phyloP scores from a whole-genome alignment of 805 yeast species.

The Lipomyces spencermartinsiae region DNA sequence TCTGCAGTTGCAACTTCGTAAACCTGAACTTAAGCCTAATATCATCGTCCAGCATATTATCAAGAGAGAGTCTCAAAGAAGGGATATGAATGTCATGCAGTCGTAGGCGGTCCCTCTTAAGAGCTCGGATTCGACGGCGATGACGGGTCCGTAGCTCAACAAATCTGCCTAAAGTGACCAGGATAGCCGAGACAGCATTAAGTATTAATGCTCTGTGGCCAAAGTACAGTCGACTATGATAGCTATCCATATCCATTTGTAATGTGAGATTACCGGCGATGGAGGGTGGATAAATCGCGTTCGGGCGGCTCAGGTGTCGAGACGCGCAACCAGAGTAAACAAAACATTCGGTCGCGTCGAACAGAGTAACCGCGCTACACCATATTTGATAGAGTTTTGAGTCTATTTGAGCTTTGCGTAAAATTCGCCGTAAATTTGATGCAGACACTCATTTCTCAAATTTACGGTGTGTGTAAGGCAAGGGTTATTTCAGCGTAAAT shows the following conservation, averaged over 20 bases:
- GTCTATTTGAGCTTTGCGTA: not conserved
- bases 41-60: slow-evolving; percentile 3
- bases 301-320: not conserved
- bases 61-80: not conserved
- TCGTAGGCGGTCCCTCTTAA: not conserved
- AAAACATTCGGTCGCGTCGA: not conserved
- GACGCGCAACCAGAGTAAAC: not conserved
- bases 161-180: not conserved
- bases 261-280: not conserved
- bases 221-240: not conserved
- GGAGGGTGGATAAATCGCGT: not conserved
- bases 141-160: no score
- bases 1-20: not conserved
- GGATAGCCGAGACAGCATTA: slow-evolving; percentile 5
- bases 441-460: no score
- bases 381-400: no score
- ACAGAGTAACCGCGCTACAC: not conserved
- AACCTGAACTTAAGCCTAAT: slow-evolving; percentile 3
- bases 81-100: not conserved
- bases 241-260: not conserved
- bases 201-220: not conserved
- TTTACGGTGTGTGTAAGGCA: no score
- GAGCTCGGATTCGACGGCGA: not conserved
- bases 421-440: not conserved
- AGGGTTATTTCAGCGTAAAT: no score